A percentile compares a stretch with the other conserved stretches of the same genome.
phyloP scores from a whole-genome alignment of 2,329 filamentous ascomycete genomes.

The Ceratocystis harringtonii region DNA sequence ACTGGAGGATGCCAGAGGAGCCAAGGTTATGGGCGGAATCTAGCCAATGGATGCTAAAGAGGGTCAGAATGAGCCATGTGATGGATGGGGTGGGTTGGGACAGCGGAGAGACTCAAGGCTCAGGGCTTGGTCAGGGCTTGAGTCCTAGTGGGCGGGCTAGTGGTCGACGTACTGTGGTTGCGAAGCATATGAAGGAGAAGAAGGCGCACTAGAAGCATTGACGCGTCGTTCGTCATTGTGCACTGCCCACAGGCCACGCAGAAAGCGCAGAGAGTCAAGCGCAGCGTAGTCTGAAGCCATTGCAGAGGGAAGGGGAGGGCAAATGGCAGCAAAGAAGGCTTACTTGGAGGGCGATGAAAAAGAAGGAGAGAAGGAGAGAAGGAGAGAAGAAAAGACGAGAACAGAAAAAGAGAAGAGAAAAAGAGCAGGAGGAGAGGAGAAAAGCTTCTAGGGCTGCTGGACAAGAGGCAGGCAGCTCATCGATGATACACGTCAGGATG shows the following conservation, averaged over 20 bases:
- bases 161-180: not conserved
- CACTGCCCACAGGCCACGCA: conserved; percentile 6
- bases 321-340: not conserved
- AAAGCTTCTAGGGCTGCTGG: not conserved
- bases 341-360: not conserved
- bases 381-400: not conserved
- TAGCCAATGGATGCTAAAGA: conserved; percentile 14
- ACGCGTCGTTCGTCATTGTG: conserved; percentile 7
- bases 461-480: not conserved
- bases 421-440: not conserved
- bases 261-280: conserved; percentile 10
- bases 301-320: not conserved
- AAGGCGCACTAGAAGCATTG: not conserved
- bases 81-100: not conserved
- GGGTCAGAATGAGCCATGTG: not conserved
- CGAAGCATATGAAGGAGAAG: not conserved
- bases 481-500: too few species aligned
- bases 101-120: not conserved
- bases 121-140: not conserved
- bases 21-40: not conserved
- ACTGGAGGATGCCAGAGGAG: conserved; percentile 10
- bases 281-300: conserved; percentile 6
- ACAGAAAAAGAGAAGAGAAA: too few species aligned
- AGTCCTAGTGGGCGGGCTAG: not conserved
- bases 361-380: not conserved